A percentile compares a stretch with the other conserved stretches of the same genome.
phyloP scores from a whole-genome alignment of 306 rosid species.

The Quercus agrifolia region DNA sequence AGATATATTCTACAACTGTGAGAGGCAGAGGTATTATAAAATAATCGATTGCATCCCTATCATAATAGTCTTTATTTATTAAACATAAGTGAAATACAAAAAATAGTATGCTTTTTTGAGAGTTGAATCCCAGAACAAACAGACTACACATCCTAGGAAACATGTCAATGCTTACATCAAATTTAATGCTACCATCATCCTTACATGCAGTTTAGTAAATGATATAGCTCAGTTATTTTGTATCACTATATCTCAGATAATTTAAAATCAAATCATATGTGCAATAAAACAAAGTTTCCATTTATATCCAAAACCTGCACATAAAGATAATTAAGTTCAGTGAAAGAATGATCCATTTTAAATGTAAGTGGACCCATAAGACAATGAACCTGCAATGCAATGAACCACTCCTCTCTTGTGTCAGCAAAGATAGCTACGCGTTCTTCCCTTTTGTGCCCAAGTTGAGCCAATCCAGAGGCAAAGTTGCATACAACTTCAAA shows the following conservation, averaged over 20 bases:
- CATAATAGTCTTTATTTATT: too few relatives aligned
- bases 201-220: not conserved
- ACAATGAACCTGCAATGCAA: slow-evolving; percentile 82
- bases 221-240: not conserved
- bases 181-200: not conserved
- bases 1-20: not conserved
- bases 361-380: not conserved
- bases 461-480: slow-evolving; percentile 65
- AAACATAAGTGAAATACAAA: too few relatives aligned
- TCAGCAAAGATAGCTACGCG: slow-evolving; percentile 91
- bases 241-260: not conserved
- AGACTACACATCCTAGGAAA: not conserved
- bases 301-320: not conserved
- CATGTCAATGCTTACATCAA: not conserved
- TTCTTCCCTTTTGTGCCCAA: slow-evolving; percentile 70
- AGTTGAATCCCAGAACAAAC: too few relatives aligned
- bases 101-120: too few relatives aligned
- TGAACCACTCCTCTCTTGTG: slow-evolving; percentile 87
- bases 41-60: too few relatives aligned
- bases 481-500: slow-evolving; percentile 65
- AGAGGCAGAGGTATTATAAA: too few relatives aligned
- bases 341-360: not conserved
- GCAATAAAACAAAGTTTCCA: not conserved
- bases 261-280: not conserved
- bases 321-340: not conserved